Conservation (phyloP, 345 rosid genomes). For the Lumnitzera racemosa region DNA sequence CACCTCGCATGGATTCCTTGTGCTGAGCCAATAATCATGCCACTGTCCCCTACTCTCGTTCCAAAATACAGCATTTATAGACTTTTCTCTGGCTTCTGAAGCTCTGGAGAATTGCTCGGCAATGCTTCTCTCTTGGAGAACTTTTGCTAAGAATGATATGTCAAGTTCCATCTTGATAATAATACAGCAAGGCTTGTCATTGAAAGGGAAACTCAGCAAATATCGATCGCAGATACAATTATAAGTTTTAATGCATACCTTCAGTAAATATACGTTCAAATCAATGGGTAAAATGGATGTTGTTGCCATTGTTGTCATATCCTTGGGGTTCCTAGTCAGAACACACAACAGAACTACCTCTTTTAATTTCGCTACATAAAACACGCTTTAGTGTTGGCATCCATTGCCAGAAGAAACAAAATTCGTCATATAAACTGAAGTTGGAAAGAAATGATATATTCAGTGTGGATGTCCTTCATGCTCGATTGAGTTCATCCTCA, state of each 20-base stretch:
- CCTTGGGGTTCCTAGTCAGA: slow-evolving; percentile 45
- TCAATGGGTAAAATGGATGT: slow-evolving; percentile 84
- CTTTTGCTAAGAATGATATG: slow-evolving; percentile 59
- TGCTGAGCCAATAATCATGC: slow-evolving; percentile 73
- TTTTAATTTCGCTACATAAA: background rate
- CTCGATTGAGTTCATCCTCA: too few relatives aligned
- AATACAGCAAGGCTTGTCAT: slow-evolving; percentile 1
- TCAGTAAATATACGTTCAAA: slow-evolving; percentile 61
- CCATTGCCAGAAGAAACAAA: background rate
- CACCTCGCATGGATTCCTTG: slow-evolving; percentile 13
- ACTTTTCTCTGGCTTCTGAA: slow-evolving; percentile 50
- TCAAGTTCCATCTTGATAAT: slow-evolving; percentile 80
- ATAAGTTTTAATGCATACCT: slow-evolving; percentile 25
- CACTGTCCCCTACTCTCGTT: slow-evolving; percentile 65
- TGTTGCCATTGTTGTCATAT: slow-evolving; percentile 55
- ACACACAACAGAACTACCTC: background rate
- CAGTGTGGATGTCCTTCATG: too few relatives aligned
- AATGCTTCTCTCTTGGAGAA: slow-evolving; percentile 33
- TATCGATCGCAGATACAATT: background rate
- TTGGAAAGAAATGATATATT: too few relatives aligned
- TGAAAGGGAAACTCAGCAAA: background rate
- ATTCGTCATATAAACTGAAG: too few relatives aligned
- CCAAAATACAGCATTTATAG: slow-evolving; percentile 62
- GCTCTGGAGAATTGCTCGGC: slow-evolving; percentile 39
- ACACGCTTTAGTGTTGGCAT: background rate